Evolutionary conservation across 176 grass and related monocot species (phyloP).

Genomic region (Calamus simplicifolius): DNA sequence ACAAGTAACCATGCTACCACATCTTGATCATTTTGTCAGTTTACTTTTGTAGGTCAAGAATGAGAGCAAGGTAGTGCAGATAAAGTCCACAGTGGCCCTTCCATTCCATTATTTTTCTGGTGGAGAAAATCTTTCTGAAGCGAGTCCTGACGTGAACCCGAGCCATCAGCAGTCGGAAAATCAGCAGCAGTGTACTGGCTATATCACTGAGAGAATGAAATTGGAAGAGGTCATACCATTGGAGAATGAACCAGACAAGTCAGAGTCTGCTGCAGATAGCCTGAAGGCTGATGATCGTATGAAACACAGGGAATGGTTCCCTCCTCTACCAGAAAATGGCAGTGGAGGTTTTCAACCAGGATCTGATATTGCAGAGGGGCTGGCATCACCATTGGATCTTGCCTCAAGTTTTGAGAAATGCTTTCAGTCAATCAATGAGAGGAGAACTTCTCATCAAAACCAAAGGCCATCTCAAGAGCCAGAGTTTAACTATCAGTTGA

Average conservation of each 20-base stretch:
- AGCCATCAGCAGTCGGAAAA: background rate
- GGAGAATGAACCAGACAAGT: slow-evolving; percentile 21
- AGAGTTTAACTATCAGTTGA: slow-evolving; percentile 31
- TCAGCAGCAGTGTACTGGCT: background rate
- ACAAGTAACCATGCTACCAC: no score
- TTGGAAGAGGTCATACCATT: slow-evolving; percentile 33
- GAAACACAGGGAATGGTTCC: slow-evolving; percentile 1
- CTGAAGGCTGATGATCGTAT: background rate
- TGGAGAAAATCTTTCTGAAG: background rate
- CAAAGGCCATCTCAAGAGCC: slow-evolving; percentile 24
- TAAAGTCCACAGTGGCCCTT: slow-evolving; percentile 26
- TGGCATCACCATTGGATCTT: slow-evolving; percentile 11
- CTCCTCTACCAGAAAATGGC: background rate
- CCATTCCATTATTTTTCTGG: slow-evolving; percentile 9
- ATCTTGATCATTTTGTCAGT: slow-evolving; percentile 1
- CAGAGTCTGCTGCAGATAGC: background rate
- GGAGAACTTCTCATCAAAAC: slow-evolving; percentile 35
- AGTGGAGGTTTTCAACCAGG: background rate
- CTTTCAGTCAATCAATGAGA: slow-evolving; percentile 43
- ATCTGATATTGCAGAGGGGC: background rate
- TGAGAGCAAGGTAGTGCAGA: slow-evolving; percentile 43
- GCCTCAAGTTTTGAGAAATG: slow-evolving; percentile 40
- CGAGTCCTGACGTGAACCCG: background rate
- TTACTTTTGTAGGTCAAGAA: slow-evolving; percentile 18
- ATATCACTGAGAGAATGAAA: slow-evolving; percentile 1